Evolutionary conservation across 108 stramenopile species (phyloP).

Genomic region (Aurantiochytrium sp.): DNA sequence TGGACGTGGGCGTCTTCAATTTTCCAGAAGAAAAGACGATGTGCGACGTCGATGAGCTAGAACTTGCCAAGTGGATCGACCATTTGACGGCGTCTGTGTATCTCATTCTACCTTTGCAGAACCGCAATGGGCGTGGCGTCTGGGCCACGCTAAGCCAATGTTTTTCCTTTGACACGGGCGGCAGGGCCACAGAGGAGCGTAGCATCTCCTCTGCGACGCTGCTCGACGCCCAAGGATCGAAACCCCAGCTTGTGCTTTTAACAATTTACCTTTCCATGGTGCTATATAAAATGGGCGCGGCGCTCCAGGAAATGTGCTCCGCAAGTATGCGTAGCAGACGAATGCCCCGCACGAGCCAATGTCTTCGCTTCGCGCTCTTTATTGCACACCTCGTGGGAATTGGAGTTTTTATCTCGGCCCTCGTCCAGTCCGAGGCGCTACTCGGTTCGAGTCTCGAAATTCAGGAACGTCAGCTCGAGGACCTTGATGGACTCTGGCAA

Average conservation of each 20-base stretch:
- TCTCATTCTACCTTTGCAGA: background rate
- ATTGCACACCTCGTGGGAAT: background rate
- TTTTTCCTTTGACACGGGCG: background rate
- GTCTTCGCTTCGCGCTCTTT: background rate
- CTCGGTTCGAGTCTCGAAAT: background rate
- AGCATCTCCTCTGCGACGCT: background rate
- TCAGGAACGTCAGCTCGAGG: background rate
- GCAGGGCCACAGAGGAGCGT: background rate
- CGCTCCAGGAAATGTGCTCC: background rate
- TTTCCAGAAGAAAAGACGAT: background rate
- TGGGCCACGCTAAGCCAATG: background rate
- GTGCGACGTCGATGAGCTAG: background rate
- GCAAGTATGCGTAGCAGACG: background rate
- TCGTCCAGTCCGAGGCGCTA: background rate
- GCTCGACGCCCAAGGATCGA: background rate
- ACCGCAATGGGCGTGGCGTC: background rate
- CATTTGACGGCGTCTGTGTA: background rate
- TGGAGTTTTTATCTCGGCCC: background rate
- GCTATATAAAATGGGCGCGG: background rate
- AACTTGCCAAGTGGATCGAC: background rate
- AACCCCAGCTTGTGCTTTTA: background rate
- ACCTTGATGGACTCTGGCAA: background rate
- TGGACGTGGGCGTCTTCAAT: background rate
- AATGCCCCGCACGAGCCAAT: background rate
- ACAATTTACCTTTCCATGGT: background rate